These are phyloP conservation scores for Pseudogymnoascus sp. DNA, from an alignment of 2,329 filamentous ascomycete species.

Conservation along the genomic window DNA sequence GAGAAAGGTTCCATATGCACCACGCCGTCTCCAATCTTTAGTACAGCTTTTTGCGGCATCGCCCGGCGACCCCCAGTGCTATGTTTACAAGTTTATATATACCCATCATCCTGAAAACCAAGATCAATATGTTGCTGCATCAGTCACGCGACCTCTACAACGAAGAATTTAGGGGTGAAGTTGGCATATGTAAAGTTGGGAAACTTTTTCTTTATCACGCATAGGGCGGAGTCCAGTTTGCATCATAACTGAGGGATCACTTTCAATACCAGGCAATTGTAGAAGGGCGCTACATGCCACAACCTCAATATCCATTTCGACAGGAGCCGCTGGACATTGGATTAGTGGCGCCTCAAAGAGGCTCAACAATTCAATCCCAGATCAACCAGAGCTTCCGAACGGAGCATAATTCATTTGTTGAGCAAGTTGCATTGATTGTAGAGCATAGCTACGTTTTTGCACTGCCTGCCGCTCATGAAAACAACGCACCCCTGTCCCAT, in stretches of 20 bases:
- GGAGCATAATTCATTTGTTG: conserved; percentile 8
- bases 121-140: neutral
- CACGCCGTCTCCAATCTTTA: neutral
- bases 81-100: neutral
- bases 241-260: neutral
- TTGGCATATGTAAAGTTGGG: neutral
- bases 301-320: neutral
- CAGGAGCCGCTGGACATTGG: neutral
- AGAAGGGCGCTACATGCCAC: neutral
- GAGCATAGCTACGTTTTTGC: conserved; percentile 28
- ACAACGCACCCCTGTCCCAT: conserved; percentile 27
- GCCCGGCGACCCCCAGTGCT: neutral
- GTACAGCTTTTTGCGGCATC: neutral
- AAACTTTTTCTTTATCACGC: neutral
- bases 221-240: neutral
- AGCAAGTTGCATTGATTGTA: conserved; percentile 24
- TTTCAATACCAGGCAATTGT: neutral
- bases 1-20: neutral
- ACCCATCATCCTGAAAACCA: neutral
- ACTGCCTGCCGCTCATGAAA: conserved; percentile 27
- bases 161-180: neutral
- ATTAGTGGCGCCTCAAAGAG: neutral
- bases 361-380: neutral
- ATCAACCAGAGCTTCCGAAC: neutral
- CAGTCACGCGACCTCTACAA: neutral